Evolutionary conservation across 176 grass and related monocot genomes (phyloP).

Genomic region (Leersia perrieri): DNA sequence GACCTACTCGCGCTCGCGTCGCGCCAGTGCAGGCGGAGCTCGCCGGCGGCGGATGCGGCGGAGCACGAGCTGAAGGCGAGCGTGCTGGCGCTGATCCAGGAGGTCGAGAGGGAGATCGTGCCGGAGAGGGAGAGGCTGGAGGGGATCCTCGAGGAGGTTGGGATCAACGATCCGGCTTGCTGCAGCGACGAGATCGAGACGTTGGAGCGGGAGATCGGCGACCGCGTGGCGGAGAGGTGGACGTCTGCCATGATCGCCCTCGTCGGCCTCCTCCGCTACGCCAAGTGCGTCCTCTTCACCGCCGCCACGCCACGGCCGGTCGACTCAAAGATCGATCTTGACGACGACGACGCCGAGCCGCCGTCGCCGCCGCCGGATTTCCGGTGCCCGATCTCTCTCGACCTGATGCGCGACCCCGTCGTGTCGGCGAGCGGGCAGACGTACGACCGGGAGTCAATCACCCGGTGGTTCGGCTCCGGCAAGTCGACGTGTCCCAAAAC

Average conservation of each 20-base stretch:
- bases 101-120: constrained; percentile 75
- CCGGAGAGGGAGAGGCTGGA: constrained; percentile 59
- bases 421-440: constrained; percentile 82
- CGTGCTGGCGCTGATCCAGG: constrained; percentile 65
- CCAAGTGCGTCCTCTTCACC: constrained; percentile 90
- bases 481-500: constrained; percentile 90
- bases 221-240: constrained; percentile 70
- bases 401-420: constrained; percentile 75
- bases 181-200: constrained; percentile 89
- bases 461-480: constrained; percentile 73
- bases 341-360: constrained; percentile 32
- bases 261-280: constrained; percentile 79
- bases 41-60: not conserved
- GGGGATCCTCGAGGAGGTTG: constrained; percentile 59
- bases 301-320: constrained; percentile 58
- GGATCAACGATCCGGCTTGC: constrained; percentile 61
- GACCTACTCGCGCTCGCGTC: constrained; percentile 65
- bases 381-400: constrained; percentile 89
- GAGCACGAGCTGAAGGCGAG: constrained; percentile 45
- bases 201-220: constrained; percentile 87
- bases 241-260: constrained; percentile 73
- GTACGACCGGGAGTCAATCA: constrained; percentile 87
- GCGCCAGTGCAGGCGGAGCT: constrained; percentile 56
- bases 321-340: constrained; percentile 43
- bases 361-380: constrained; percentile 67